Evolutionary conservation across 1,284 basidiomycete species (phyloP), one percentile per base, ranked within the genome.

Genomic region (Heterobasidion irregulare): DNA sequence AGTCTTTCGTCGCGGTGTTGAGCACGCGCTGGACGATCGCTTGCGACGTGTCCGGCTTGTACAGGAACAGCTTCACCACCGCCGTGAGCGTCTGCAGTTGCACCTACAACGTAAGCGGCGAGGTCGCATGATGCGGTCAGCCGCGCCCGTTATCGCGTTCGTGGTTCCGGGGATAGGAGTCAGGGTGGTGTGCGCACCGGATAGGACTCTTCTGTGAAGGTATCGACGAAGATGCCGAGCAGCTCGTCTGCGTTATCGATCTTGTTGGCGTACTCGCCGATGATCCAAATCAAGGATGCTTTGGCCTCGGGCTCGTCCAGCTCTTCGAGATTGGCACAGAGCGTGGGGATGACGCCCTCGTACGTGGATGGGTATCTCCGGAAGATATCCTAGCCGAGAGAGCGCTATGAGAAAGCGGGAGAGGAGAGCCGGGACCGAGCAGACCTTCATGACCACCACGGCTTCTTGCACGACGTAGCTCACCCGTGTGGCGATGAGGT

Each of bases 391-490:
- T 92, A n/a, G 63, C 19, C 32, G 6, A 32, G 34, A 13, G 18
- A 8, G n/a, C 12, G 16, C 19, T 43, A 16, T 59, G 12, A 18
- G 48, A 52, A 12, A 26, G 51, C 33, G 7, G 43, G 19, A 8
- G 16, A 47, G 16, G 10, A 47, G 13, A 8, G 19, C 6, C 26
- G 46, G 13, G 46, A 2, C 16, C 8, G 8, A 32, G 45, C 70
- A 34, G 52, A 89, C 91, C 83, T 98, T 99, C 87, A 99, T 98
- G 5, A 99, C 94, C 1, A 98, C 94, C 34, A 98, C 92, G 0
- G 93, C 94, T 71, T 99, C 97, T 68, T 99, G 96, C 2, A 99
- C 96, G 48, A 99, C 94, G 66, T 99, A 99, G 74, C 86, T 94
- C 55, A 98, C 92, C 36, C 93, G 84, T 4, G 95, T 98, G 49